Conservation (phyloP, 257 asterid species). For the Jaltomata sinuosa region DNA sequence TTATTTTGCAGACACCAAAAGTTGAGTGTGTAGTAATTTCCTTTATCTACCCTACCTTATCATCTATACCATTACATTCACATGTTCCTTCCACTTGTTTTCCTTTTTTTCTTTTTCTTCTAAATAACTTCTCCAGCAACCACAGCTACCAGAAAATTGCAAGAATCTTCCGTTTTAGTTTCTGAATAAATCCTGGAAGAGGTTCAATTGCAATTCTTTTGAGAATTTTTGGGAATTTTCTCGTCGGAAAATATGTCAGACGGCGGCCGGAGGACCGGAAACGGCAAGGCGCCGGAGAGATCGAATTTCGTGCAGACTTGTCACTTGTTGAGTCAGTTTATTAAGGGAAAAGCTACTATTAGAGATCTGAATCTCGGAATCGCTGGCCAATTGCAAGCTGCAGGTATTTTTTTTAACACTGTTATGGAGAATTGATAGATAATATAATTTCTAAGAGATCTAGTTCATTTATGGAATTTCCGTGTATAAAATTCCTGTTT, state of each 20-base stretch:
- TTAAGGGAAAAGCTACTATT: conserved; percentile 47
- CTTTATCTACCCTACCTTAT: neutral
- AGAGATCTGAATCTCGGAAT: conserved; percentile 49
- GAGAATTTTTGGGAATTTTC: neutral
- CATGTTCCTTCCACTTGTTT: neutral
- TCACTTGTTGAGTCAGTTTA: conserved; percentile 53
- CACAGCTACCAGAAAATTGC: neutral
- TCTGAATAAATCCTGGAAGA: neutral
- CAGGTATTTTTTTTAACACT: conserved; percentile 17
- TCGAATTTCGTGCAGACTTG: conserved; percentile 52
- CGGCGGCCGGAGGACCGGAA: neutral
- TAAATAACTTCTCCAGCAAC: neutral
- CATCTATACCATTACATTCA: neutral
- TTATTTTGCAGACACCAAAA: neutral
- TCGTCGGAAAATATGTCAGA: conserved; percentile 9
- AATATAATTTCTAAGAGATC: neutral
- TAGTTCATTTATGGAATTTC: neutral
- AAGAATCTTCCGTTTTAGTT: neutral
- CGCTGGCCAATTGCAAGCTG: conserved; percentile 26
- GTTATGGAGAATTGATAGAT: neutral
- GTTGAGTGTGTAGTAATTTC: neutral
- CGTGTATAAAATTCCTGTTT: neutral
- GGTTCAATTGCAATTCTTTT: neutral
- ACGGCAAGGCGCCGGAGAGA: conserved; percentile 31
- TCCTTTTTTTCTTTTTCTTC: neutral